Evolutionary conservation across 2,329 filamentous ascomycete species (phyloP), one percentile per base, ranked within the genome.

Genomic region (Curvularia sp.): DNA sequence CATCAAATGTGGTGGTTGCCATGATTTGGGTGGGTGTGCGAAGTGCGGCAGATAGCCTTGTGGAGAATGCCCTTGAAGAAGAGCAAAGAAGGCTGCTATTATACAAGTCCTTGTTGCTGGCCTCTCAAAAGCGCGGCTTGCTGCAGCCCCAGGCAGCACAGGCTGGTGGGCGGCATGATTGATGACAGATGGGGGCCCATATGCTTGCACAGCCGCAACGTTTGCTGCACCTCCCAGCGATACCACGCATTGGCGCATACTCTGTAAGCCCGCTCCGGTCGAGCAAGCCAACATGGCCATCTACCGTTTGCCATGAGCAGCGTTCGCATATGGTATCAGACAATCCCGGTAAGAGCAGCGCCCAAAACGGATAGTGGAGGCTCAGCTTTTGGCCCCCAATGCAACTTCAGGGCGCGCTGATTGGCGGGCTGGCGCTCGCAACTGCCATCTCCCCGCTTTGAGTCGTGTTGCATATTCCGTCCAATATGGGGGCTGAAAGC

Each of bases 401-500:
- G 13, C 18, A 49, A 35, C 13, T 31, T 39, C n/a, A 31, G 18
- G 24, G 12, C 1, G 24, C 43, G 44, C 39, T 58, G 31, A 55
- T 55, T 58, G 56, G 56, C 22, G 20, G 39, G 18, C 12, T 2
- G n/a, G 8, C 7, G 28, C 31, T 50, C n/a, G 47, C 35, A 41
- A 33, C 44, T 49, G 43, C 15, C 8, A 47, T 53, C 46, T 54
- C 46, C 52, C 53, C 49, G 42, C 50, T 44, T 22, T 26, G 42
- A 55, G 52, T 35, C 57, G 49, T 60, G 43, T 42, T 55, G 58
- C 50, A 60, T 60, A 52, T 61, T 28, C 56, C 60, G 50, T 55
- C 55, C 66, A 55, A 62, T 55, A 65, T 73, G 63, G 72, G 70
- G 72, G 71, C 71, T 65, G 66, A 70, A 67, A 60, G 56, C 18